Base-by-base conservation (phyloP, 2,329 filamentous ascomycete genomes). In the Ascochyta fabae region DNA sequence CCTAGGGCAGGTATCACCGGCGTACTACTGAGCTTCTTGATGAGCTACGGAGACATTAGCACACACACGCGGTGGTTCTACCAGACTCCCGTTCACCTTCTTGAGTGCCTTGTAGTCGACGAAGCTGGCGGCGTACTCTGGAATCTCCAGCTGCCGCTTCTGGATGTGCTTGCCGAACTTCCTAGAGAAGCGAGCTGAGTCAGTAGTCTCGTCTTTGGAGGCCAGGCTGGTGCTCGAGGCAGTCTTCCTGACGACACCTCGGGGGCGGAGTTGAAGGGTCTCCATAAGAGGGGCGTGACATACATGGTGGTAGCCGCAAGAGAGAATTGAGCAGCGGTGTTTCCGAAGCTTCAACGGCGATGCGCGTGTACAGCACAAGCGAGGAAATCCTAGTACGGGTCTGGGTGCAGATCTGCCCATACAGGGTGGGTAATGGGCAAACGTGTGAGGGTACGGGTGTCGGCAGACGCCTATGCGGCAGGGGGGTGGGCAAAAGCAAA, bases 111-210 rank as follows among this genome's bases (percentile, higher is more conserved):
- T 99, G 83, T 99, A 99, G 80, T 99, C 97, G 69, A 98, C 93
- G 75, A 99, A 99, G 79, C 93, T 97, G 63, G 94, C 92, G 60
- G 95, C 94, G 88, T 99, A 99, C 85, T 99, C 95, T 58, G 95
- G 95, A 58, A 99, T 93, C 77, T 99, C 95, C 72, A 99, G 91
- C 84, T 99, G 95, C 76, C 93, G 89, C 83, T 96, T 96, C 83
- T 98, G 95, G 67, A 99, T 96, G 77, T 97, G 92, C 83, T 99
- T 99, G 78, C 95, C 95, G 82, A 99, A 99, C 86, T 99, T 99
- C 95, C 94, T 99, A 60, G 66, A 70, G 56, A 75, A 75, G 54
- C 69, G 71, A 36, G 68, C 62, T 49, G 67, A 68, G 70, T 75
- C 71, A 75, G 73, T 74, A 31, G 67, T 68, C 47, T 75, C 71